Evolutionary conservation across 2,329 filamentous ascomycete species (phyloP).

Genomic region (Sclerotinia sclerotiorum): DNA sequence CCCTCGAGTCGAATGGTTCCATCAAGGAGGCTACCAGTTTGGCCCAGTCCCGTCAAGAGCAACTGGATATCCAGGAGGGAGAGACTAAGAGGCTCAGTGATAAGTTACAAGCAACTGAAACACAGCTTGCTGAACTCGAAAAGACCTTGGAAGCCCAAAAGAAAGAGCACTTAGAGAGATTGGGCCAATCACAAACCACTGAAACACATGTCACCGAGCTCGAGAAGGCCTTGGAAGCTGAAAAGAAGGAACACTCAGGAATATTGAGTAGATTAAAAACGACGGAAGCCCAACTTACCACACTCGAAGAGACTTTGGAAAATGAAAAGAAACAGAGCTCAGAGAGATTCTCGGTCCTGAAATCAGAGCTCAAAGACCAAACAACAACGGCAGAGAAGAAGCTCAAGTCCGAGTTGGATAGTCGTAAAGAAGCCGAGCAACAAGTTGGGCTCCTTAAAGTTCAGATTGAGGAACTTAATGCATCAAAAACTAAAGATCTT

Average conservation of each 20-base stretch:
- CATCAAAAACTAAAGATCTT: slow-evolving; percentile 27
- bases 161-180: slow-evolving; percentile 20
- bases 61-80: slow-evolving; percentile 33
- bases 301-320: slow-evolving; percentile 29
- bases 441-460: slow-evolving; percentile 27
- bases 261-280: slow-evolving; percentile 13
- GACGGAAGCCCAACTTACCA: slow-evolving; percentile 29
- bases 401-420: slow-evolving; percentile 29
- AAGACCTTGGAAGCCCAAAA: slow-evolving; percentile 31
- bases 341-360: slow-evolving; percentile 31
- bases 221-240: slow-evolving; percentile 30
- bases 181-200: slow-evolving; percentile 30
- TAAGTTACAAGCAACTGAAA: slow-evolving; percentile 35
- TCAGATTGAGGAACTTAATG: slow-evolving; percentile 34
- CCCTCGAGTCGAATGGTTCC: slow-evolving; percentile 64
- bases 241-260: slow-evolving; percentile 28
- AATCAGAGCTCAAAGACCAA: slow-evolving; percentile 29
- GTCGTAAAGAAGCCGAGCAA: slow-evolving; percentile 31
- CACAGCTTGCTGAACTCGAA: slow-evolving; percentile 32
- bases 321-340: slow-evolving; percentile 27
- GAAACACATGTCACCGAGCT: slow-evolving; percentile 34
- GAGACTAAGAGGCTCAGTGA: slow-evolving; percentile 36
- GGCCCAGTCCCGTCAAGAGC: slow-evolving; percentile 29
- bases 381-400: slow-evolving; percentile 26
- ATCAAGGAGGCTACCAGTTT: slow-evolving; percentile 57